These are phyloP conservation scores for Aureobasidium sp. DNA, from an alignment of 2,329 filamentous ascomycete species.

Conservation along the genomic window DNA sequence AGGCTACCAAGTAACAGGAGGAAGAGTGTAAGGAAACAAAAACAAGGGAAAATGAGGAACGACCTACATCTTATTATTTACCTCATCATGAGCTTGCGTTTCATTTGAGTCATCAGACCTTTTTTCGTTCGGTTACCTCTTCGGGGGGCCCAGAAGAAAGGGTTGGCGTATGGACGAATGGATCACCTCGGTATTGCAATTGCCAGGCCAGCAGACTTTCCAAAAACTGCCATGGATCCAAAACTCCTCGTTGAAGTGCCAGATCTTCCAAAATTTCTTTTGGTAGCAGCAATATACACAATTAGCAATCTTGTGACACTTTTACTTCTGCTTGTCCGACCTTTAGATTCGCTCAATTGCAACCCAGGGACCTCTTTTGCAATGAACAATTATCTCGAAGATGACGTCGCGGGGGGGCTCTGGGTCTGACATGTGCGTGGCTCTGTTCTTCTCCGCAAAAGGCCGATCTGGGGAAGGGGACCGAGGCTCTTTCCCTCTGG, in stretches of 20 bases:
- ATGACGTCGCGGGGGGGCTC: not conserved
- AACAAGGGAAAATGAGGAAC: not conserved
- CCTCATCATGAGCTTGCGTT: not conserved
- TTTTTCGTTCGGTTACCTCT: slow-evolving; percentile 5
- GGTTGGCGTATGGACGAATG: slow-evolving; percentile 14
- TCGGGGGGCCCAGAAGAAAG: not conserved
- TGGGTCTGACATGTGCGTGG: not conserved
- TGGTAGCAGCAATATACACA: not conserved
- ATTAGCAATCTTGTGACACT: not conserved
- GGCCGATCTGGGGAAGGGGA: slow-evolving; percentile 8
- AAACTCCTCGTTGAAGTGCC: not conserved
- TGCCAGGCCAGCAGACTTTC: not conserved
- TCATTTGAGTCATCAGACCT: slow-evolving; percentile 11
- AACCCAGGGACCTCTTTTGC: not conserved
- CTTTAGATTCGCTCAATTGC: not conserved
- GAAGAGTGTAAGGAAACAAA: not conserved
- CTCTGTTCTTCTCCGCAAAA: slow-evolving; percentile 5
- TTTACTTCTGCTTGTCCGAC: too few species aligned
- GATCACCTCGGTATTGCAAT: slow-evolving; percentile 13
- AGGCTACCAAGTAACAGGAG: not conserved
- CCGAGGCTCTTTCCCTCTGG: slow-evolving; percentile 8
- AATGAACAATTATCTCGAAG: not conserved
- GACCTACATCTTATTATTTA: slow-evolving; percentile 1
- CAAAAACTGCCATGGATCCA: not conserved
- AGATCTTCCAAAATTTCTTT: not conserved